Percentiles rank a stretch among this genome's conserved stretches.
Conservation (phyloP, 2,329 filamentous ascomycete genomes). For the Penicillium sp. region DNA sequence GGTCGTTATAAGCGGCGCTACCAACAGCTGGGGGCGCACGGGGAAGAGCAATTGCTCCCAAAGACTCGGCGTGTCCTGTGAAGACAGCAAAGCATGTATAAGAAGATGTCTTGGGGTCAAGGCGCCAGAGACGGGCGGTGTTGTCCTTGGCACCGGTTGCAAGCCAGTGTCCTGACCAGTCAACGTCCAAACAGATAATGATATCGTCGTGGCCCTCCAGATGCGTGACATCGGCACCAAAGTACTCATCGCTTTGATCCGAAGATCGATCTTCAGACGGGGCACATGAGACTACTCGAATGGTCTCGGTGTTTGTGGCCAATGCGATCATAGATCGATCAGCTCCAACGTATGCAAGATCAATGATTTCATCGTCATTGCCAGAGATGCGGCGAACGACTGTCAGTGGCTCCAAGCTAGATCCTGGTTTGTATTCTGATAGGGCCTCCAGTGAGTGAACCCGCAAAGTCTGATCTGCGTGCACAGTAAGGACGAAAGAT, state of each 20-base stretch:
- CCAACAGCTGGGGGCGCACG: constrained; percentile 66
- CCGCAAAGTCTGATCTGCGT: constrained; percentile 84
- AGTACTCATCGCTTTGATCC: constrained; percentile 58
- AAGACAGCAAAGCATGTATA: constrained; percentile 81
- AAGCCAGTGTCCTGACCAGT: constrained; percentile 97
- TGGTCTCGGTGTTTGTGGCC: constrained; percentile 92
- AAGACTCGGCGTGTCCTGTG: constrained; percentile 88
- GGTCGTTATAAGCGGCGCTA: constrained; percentile 70
- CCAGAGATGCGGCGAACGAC: constrained; percentile 81
- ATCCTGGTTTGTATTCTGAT: constrained; percentile 35
- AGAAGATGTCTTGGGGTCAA: constrained; percentile 73
- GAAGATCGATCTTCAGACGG: constrained; percentile 32
- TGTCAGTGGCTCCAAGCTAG: constrained; percentile 59
- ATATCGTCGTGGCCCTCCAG: constrained; percentile 93
- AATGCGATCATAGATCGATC: constrained; percentile 82
- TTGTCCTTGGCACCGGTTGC: constrained; percentile 97
- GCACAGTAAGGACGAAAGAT: constrained; percentile 75
- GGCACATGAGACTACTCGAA: constrained; percentile 77
- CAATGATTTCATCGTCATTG: constrained; percentile 97
- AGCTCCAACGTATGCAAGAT: constrained; percentile 80
- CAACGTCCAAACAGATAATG: constrained; percentile 88
- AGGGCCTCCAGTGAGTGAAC: constrained; percentile 62
- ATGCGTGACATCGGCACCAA: constrained; percentile 84
- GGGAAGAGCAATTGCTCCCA: constrained; percentile 85
- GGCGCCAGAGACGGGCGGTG: constrained; percentile 83